Evolutionary conservation across 495 filamentous ascomycete genomes (phyloP).

Genomic region (Hypoxylon fragiforme): DNA sequence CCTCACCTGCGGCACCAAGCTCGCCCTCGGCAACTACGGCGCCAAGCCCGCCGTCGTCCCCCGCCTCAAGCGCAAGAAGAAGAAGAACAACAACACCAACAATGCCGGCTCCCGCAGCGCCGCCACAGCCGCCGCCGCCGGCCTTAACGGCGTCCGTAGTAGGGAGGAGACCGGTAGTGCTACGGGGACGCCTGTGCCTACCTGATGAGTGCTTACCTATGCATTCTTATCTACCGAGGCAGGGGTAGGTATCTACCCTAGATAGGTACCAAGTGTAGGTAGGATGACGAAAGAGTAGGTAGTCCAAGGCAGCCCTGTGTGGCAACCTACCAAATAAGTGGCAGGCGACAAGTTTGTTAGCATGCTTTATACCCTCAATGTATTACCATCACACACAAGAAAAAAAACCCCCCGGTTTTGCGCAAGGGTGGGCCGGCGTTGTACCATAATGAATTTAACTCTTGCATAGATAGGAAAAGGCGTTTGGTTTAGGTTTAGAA

Average conservation of each 20-base stretch:
- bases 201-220: not conserved
- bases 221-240: no score
- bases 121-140: no score
- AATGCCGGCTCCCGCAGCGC: no score
- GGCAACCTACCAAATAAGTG: no score
- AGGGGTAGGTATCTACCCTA: no score
- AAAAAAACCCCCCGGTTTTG: not conserved
- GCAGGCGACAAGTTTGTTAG: not conserved
- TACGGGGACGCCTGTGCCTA: slow-evolving; percentile 42
- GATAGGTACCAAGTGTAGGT: no score
- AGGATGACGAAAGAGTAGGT: no score
- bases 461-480: slow-evolving; percentile 12
- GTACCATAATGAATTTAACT: slow-evolving; percentile 3
- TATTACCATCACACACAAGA: not conserved
- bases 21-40: slow-evolving; percentile 76
- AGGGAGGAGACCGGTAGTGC: slow-evolving; percentile 49
- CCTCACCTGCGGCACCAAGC: slow-evolving; percentile 85
- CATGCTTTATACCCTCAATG: not conserved
- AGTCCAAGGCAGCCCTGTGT: no score
- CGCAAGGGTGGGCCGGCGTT: not conserved
- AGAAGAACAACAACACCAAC: slow-evolving; percentile 55
- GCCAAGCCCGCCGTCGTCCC: slow-evolving; percentile 74
- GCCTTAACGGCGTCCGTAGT: slow-evolving; percentile 34
- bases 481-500: not conserved
- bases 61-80: slow-evolving; percentile 68